Evolutionary conservation across 2,329 filamentous ascomycete genomes (phyloP).

Genomic region (Claviceps capensis): DNA sequence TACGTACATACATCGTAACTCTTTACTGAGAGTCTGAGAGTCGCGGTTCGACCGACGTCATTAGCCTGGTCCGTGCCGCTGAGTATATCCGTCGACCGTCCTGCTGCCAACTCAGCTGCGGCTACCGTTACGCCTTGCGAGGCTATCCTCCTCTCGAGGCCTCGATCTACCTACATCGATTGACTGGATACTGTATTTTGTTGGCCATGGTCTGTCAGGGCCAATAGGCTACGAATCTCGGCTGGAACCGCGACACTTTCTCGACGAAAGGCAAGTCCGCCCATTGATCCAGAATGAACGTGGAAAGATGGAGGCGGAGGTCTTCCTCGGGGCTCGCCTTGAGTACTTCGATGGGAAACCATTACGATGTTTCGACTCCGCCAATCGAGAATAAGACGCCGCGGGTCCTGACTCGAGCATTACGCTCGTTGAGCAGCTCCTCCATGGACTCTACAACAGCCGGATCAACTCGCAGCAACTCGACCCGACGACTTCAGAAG

Average conservation of each 20-base stretch:
- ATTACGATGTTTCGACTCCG: conserved; percentile 10
- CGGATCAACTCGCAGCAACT: conserved; percentile 17
- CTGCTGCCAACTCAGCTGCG: background rate
- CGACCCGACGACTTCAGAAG: conserved; percentile 23
- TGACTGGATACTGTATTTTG: background rate
- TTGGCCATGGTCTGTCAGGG: conserved; percentile 5
- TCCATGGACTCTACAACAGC: conserved; percentile 26
- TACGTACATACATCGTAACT: background rate
- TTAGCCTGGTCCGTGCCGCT: background rate
- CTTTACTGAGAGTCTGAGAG: background rate
- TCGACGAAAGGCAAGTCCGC: background rate
- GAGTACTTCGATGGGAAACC: conserved; percentile 9
- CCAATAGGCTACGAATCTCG: background rate
- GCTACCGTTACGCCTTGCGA: background rate
- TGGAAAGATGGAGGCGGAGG: conserved; percentile 22
- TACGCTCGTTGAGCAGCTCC: conserved; percentile 26
- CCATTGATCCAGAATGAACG: conserved; percentile 13
- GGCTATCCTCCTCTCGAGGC: background rate
- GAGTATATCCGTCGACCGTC: background rate
- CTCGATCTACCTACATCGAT: background rate
- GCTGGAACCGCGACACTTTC: background rate
- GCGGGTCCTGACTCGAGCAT: conserved; percentile 21
- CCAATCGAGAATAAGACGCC: conserved; percentile 20
- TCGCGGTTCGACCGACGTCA: background rate
- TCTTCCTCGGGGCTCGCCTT: conserved; percentile 17